Base-by-base conservation (phyloP, 2,329 filamentous ascomycete species). In the Scedosporium minutisporum region DNA sequence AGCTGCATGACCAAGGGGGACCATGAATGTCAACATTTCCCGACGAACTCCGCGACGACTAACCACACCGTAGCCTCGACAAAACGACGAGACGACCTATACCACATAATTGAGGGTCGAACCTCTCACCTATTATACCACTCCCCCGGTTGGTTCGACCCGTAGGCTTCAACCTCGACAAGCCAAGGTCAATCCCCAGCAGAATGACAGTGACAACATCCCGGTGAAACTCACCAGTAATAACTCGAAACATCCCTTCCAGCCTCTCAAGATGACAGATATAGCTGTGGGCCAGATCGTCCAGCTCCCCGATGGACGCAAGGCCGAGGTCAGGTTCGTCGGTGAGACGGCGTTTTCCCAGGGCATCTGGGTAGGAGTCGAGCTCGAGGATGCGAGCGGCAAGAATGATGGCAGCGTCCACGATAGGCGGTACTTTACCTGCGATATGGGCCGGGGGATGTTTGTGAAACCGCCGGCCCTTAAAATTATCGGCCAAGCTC, bases 321-420 rank as follows among this genome's bases (percentile, higher is more conserved):
- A 83, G 68, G 95, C 85, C 68, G 83, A 84, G 64, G 84, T 99
- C 66, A 90, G 90, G 69, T 99, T 90, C 75, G 80, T 91, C 65
- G 95, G 95, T 69, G 78, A 82, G 62, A 91, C 93, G 44, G 79
- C 84, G 68, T 96, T 97, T 75, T 87, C 91, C 63, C 78, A 82
- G 5, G 93, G 93, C 65, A 86, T 90, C 65, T 97, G 93, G 91
- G 81, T 97, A 64, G 93, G 93, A 66, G 84, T 97, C 64, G 93
- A 96, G 78, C 84, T 97, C 63, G 86, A 91, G 61, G 88, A 91
- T 57, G 80, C 87, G 61, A 85, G 83, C 21, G 93, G 95, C 38
- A 97, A 97, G 79, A 97, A 97, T 69, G 91, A 97, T 80, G 93
- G 93, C 66, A 88, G 89, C 62, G 91, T 97, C 57, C 85, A 93